A percentile compares a stretch with the other conserved stretches of the same genome.
These are phyloP conservation scores for Atalantia buxifolia DNA, from an alignment of 345 rosid species.

Conservation along the genomic window DNA sequence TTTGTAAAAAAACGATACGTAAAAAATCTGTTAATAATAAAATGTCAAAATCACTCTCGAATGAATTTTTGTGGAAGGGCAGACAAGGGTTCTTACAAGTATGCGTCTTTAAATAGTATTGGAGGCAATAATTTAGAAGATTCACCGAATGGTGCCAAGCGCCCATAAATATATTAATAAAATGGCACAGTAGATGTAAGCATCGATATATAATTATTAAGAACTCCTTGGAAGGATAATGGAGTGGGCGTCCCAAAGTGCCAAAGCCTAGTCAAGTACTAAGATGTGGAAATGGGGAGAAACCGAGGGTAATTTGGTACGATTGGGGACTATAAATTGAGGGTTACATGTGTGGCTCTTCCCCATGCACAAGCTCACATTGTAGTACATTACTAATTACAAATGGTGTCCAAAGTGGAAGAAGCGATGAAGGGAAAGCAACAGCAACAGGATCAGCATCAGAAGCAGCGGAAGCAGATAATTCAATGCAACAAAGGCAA, in stretches of 20 bases:
- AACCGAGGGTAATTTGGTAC: slow-evolving; percentile 28
- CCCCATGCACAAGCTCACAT: slow-evolving; percentile 19
- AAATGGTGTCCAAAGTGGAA: slow-evolving; percentile 57
- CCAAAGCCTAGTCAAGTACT: not conserved
- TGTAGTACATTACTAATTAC: not conserved
- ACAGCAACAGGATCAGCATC: slow-evolving; percentile 19
- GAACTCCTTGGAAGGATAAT: not conserved
- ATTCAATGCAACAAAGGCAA: slow-evolving; percentile 73
- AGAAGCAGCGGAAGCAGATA: slow-evolving; percentile 29
- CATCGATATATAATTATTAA: not conserved
- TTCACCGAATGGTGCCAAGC: not conserved
- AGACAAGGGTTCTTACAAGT: not conserved
- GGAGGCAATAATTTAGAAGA: not conserved
- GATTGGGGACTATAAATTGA: slow-evolving; percentile 25
- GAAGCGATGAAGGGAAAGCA: slow-evolving; percentile 48
- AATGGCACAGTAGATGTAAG: not conserved
- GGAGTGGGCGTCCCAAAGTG: not conserved
- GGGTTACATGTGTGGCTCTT: slow-evolving; percentile 4
- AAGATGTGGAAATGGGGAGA: not conserved
- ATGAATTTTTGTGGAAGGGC: not conserved
- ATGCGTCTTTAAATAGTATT: not conserved
- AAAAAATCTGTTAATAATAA: not conserved
- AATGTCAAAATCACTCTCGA: not conserved
- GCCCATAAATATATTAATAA: not conserved
- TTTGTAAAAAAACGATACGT: no score